phyloP scores from a whole-genome alignment of 1,284 basidiomycete species.

The Cerrena zonata region DNA sequence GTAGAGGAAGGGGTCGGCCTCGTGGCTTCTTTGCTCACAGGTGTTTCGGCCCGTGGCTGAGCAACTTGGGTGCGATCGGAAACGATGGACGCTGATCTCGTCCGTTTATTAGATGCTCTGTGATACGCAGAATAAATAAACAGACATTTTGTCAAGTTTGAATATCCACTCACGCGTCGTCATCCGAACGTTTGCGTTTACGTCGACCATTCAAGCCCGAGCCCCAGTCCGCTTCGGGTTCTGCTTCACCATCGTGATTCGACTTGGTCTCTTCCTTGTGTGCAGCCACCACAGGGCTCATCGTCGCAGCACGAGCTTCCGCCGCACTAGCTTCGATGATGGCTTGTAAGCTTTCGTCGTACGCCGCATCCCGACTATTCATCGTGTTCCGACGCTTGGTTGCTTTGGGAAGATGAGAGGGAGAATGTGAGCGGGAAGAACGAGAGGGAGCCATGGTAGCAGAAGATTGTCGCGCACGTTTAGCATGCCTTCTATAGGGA shows the following conservation, averaged over 20 bases:
- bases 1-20: conserved; percentile 24
- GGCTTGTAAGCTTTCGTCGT: conserved; percentile 79
- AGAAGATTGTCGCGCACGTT: conserved; percentile 60
- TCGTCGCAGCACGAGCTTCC: conserved; percentile 31
- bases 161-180: conserved; percentile 53
- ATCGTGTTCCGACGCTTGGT: conserved; percentile 89
- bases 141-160: conserved; percentile 8
- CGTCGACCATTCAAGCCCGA: conserved; percentile 39
- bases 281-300: not conserved
- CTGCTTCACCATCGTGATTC: conserved; percentile 28
- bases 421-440: conserved; percentile 72
- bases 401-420: conserved; percentile 50
- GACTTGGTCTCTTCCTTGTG: conserved; percentile 2
- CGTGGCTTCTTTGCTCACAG: conserved; percentile 17
- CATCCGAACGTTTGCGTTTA: conserved; percentile 70
- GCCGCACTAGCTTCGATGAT: conserved; percentile 62
- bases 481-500: conserved; percentile 50
- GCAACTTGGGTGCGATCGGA: conserved; percentile 47
- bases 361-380: conserved; percentile 93
- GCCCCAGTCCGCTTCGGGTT: conserved; percentile 41
- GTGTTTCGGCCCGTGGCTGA: conserved; percentile 43
- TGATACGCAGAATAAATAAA: conserved; percentile 1
- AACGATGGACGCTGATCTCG: conserved; percentile 61
- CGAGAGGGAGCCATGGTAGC: conserved; percentile 38
- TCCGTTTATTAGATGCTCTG: conserved; percentile 59